Evolutionary conservation across 1,139 yeast species (phyloP).

Genomic region (Sugiyamaella neomexicana): DNA sequence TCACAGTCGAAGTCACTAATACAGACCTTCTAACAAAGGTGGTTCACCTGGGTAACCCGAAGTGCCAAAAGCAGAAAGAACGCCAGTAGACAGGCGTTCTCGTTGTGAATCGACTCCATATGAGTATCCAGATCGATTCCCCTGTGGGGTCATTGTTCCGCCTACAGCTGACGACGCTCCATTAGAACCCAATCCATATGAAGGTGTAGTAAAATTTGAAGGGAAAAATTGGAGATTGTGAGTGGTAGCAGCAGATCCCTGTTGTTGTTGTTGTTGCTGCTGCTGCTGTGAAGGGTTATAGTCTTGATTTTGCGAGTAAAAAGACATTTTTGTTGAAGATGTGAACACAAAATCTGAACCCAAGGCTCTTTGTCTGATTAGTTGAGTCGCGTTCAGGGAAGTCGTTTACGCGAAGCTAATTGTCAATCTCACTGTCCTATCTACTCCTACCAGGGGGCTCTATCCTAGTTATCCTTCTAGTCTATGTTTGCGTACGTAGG

Average conservation of each 20-base stretch:
- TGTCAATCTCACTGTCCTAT: too few species aligned
- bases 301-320: constrained; percentile 23
- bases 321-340: constrained; percentile 20
- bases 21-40: constrained; percentile 64
- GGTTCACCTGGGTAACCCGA: constrained; percentile 94
- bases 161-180: constrained; percentile 17
- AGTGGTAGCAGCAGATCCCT: constrained; percentile 18
- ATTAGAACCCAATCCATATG: constrained; percentile 24
- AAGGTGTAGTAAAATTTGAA: constrained; percentile 34
- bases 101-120: constrained; percentile 40
- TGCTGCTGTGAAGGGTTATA: constrained; percentile 21
- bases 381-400: neutral
- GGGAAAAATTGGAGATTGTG: constrained; percentile 40
- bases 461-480: too few species aligned
- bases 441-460: too few species aligned
- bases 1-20: neutral
- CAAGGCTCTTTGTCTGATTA: neutral
- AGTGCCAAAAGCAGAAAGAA: constrained; percentile 90
- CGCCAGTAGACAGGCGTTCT: constrained; percentile 63
- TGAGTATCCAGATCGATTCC: constrained; percentile 22
- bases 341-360: neutral
- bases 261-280: constrained; percentile 25
- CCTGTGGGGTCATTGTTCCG: constrained; percentile 31
- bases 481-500: too few species aligned
- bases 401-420: too few species aligned